Evolutionary conservation across 768 basidiomycete species (phyloP), one percentile per base, ranked within the genome.

Genomic region (Mycena galopus): DNA sequence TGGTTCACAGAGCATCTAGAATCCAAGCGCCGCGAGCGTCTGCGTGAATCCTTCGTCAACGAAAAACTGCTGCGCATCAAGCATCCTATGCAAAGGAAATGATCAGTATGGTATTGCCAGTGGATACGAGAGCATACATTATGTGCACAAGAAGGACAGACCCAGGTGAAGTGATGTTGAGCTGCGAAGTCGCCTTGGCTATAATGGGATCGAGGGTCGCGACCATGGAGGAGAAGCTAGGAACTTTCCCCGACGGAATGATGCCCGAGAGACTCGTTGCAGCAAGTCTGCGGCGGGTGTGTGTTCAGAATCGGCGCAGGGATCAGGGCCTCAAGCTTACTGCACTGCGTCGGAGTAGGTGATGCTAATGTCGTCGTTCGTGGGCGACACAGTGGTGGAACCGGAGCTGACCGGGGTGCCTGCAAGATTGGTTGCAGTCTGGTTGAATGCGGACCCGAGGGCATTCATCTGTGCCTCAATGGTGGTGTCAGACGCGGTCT

Each of bases 31-130:
- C 56, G 80, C 73, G 33, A 81, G 71, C 21, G 82, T 82, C 73
- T 79, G 77, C 9, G 81, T 80, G 77, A 82, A 81, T n/a, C 79
- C 79, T 63, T 82, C 80, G 27, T 69, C 73, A 42, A 70, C 71
- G 32, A 83, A 53, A 80, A 84, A 84, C 70, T 84, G 82, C 39
- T 74, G 69, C 7, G 81, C 83, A 70, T 84, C 83, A 33, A 81
- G 75, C 81, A 83, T 81, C 78, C 83, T 73, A 39, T 27, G 21
- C n/a, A 35, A 4, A 21, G 53, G 12, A 29, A 7, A 51, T 23
- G n/a, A 62, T 66, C 23, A 50, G 59, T 53, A 44, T 23, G 12
- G n/a, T 37, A 10, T 17, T 14, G 4, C 2, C 32, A 51, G 21
- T 23, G 14, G 16, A 37, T 32, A 5, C 6, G n/a, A 16, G 2